These are phyloP conservation scores for Herpetomonas samuelpessoai DNA, from an alignment of 208 protist species.

Conservation along the genomic window DNA sequence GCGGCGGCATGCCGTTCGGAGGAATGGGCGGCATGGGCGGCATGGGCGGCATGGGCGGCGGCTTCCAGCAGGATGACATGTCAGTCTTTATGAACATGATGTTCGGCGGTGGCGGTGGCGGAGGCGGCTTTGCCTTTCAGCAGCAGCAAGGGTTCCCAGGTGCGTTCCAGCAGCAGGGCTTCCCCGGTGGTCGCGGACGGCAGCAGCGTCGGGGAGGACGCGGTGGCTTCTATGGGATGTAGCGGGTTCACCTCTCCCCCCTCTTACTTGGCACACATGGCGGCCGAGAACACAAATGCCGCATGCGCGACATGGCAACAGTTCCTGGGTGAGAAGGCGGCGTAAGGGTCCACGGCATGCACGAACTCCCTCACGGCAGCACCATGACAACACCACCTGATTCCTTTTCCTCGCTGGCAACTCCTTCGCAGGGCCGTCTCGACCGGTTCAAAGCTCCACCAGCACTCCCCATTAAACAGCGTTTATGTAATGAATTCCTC, in stretches of 20 bases:
- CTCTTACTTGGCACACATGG: too few relatives aligned
- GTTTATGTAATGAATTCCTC: too few relatives aligned
- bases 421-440: too few relatives aligned
- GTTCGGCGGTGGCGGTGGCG: slow-evolving; percentile 36
- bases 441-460: too few relatives aligned
- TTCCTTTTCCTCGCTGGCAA: too few relatives aligned
- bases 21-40: slow-evolving; percentile 13
- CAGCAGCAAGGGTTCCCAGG: slow-evolving; percentile 6
- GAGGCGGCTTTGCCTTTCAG: slow-evolving; percentile 19
- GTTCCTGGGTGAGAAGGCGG: too few relatives aligned
- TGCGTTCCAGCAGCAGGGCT: slow-evolving; percentile 12
- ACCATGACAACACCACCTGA: too few relatives aligned
- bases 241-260: background rate
- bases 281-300: too few relatives aligned
- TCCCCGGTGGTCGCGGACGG: slow-evolving; percentile 21
- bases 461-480: too few relatives aligned
- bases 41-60: slow-evolving; percentile 8
- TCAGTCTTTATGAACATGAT: slow-evolving; percentile 64
- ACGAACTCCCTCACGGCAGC: too few relatives aligned
- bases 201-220: slow-evolving; percentile 23
- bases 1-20: slow-evolving; percentile 11
- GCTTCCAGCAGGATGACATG: slow-evolving; percentile 39
- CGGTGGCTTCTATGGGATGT: slow-evolving; percentile 18
- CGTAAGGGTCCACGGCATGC: too few relatives aligned
- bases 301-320: too few relatives aligned